Conservation (phyloP, 1,284 basidiomycete species). For the Singerocomus inundabilis region DNA sequence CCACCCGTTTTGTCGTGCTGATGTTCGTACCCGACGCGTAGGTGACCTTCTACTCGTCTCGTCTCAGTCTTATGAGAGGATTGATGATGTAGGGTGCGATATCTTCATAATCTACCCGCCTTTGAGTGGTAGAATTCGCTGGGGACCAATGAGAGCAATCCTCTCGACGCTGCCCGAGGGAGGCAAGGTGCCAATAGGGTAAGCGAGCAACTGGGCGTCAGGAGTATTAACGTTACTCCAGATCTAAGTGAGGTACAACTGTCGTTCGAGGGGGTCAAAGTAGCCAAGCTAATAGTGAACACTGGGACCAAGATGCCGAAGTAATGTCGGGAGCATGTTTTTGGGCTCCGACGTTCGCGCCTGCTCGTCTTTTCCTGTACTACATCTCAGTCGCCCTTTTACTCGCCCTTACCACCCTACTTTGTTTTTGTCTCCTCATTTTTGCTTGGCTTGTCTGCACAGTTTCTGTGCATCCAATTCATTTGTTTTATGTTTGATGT, state of each 20-base stretch:
- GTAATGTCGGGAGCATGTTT: no score
- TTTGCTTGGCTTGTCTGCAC: no score
- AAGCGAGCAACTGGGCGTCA: slow-evolving; percentile 47
- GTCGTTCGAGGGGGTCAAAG: slow-evolving; percentile 48
- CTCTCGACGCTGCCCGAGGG: slow-evolving; percentile 41
- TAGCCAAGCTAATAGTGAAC: slow-evolving; percentile 49
- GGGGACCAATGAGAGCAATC: slow-evolving; percentile 54
- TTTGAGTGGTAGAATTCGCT: slow-evolving; percentile 53
- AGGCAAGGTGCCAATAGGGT: slow-evolving; percentile 50
- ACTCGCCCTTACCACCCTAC: no score
- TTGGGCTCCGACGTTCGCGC: no score
- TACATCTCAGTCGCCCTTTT: no score
- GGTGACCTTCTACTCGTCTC: slow-evolving; percentile 45
- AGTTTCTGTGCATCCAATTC: no score
- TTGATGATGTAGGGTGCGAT: slow-evolving; percentile 53
- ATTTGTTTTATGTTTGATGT: no score
- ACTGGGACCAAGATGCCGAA: no score
- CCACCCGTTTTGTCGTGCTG: slow-evolving; percentile 39
- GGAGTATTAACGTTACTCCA: slow-evolving; percentile 50
- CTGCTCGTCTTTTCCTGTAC: no score
- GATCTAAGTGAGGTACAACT: slow-evolving; percentile 49
- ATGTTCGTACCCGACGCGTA: slow-evolving; percentile 44
- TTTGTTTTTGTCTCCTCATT: no score
- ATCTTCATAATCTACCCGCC: slow-evolving; percentile 58
- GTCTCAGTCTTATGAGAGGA: slow-evolving; percentile 47